Base-by-base conservation (phyloP, 768 basidiomycete species). In the Russula vinacea region DNA sequence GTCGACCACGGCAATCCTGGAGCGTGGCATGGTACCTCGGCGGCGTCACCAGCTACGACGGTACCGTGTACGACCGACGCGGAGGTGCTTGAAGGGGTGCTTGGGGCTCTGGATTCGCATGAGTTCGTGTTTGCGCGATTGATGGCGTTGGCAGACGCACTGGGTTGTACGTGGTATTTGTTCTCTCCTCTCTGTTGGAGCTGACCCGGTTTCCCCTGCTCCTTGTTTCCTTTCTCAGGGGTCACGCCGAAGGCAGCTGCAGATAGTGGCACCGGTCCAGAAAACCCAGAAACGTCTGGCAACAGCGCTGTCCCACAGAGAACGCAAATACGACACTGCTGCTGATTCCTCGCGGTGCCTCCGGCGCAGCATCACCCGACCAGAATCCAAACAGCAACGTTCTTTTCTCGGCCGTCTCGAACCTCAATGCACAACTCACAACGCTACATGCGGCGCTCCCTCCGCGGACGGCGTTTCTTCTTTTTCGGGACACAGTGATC, bases 401-500 rank as follows among this genome's bases (percentile, higher is more conserved):
- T 57, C 5, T 56, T 64, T 26, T 60, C 63, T 3, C 58, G 51
- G 17, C 64, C 14, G 40, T 90, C 26, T 62, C 74, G 0, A 69
- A 77, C 0, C 79, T 97, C 42, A 83, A 95, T 74, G 70, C 71
- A 0, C 86, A 85, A 8, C 81, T 98, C 5, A 73, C 75, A 42
- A 70, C 76, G 2, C 76, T 98, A 0, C 86, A 95, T 70, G 76
- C 80, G 0, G 73, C 85, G 0, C 81, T 98, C 0, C 94, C 94
- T 0, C 73, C 87, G 2, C 84, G 87, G 24, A 92, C 94, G 0
- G 94, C 93, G 0, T 73, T 98, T 24, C 76, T 98, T 58, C 78
- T 98, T 86, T 97, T 71, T 91, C 89, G 0, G 94, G 95, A 1
- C 93, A 98, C 71, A 86, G 87, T 0, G 92, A 97, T 73, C 94